Conservation (phyloP, 2,329 filamentous ascomycete genomes). For the Cercospora sp. region DNA sequence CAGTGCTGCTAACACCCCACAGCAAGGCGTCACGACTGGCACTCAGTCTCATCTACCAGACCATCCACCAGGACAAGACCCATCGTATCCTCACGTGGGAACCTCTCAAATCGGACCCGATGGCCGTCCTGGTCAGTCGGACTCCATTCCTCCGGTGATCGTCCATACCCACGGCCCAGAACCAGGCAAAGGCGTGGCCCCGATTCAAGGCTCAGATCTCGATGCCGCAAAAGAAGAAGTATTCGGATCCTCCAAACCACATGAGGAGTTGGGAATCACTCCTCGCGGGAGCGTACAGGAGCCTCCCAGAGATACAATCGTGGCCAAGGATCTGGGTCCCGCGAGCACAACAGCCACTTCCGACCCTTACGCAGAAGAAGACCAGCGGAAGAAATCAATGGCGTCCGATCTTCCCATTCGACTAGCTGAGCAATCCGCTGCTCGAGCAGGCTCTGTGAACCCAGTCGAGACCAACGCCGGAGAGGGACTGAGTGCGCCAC, state of each 20-base stretch:
- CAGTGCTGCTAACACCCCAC: background rate
- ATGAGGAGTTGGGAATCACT: background rate
- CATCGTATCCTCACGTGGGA: background rate
- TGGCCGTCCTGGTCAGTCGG: background rate
- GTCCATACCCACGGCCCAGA: background rate
- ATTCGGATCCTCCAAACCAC: background rate
- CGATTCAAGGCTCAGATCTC: background rate
- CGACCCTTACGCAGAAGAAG: background rate
- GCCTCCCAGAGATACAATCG: background rate
- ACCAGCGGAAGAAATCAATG: background rate
- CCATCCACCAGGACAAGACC: background rate
- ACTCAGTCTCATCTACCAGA: background rate
- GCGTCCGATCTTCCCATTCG: background rate
- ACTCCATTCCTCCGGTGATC: background rate
- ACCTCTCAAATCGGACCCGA: background rate
- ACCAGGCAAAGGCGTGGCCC: slow-evolving; percentile 3
- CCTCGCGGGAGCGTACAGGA: background rate
- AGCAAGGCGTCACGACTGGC: background rate
- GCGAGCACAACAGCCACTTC: background rate
- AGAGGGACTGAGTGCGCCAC: background rate
- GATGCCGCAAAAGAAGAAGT: background rate
- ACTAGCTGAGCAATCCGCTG: background rate
- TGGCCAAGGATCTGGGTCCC: background rate
- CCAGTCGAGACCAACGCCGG: slow-evolving; percentile 5
- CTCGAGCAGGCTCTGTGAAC: slow-evolving; percentile 1